Base-by-base conservation (phyloP, 257 asterid genomes). In the Plantago elongata region DNA sequence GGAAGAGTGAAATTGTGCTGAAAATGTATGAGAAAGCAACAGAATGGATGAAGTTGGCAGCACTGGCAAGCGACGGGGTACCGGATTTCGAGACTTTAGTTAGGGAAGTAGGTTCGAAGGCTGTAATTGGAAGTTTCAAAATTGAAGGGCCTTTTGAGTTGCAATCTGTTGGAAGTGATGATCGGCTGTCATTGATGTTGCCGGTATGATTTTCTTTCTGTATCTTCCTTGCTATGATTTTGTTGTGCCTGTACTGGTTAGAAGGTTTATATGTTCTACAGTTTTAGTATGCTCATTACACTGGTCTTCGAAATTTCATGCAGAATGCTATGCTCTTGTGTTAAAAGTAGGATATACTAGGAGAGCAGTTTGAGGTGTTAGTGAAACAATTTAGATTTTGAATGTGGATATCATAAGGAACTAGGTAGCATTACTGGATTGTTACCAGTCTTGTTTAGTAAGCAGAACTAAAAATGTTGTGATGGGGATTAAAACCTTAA, bases 61-160 rank as follows among this genome's bases (percentile, higher is more conserved):
- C 18, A n/a, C 45, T 13, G n/a, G 29, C 15, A 40, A 63, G 47
- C 16, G 75, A 77, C 47, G 81, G 51, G 49, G 27, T 75, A 42
- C 70, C 78, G 30, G 69, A 49, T 45, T 78, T 90, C 48, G 91
- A 82, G 80, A 67, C 73, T 51, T 44, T 84, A 75, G 80, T 69
- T 40, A 75, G 50, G 73, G 75, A 68, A 64, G 54, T 80, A 69
- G 81, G 77, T 57, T 67, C 89, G 12, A 72, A 70, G 9, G 72
- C 78, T 15, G 69, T 76, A 27, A 67, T 88, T 63, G 84, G 76
- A 58, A 74, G 76, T 49, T 66, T 85, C 55, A 72, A 73, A 80
- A 68, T 88, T 37, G 84, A 76, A 61, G 96, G 98, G 49, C 96
- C 98, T 55, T 77, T 77, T 34, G 94, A 81, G 46, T 66, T 90